Evolutionary conservation across 73 alveolate species (phyloP).

Genomic region (Paramecium sexaurelia): DNA sequence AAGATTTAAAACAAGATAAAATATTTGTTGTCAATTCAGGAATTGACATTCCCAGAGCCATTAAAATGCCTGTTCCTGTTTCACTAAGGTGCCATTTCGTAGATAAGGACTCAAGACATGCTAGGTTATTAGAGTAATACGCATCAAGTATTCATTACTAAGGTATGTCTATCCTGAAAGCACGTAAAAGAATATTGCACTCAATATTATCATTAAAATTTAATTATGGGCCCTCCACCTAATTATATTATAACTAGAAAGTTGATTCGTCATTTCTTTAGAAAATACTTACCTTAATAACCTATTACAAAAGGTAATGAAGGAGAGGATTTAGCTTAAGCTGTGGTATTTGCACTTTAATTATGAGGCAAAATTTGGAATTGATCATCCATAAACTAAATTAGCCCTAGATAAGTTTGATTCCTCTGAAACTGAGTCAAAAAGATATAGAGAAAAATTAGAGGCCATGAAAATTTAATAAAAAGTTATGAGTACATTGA

Average conservation of each 20-base stretch:
- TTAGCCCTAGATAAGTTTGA: not conserved
- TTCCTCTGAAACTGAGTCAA: not conserved
- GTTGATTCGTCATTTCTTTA: slow-evolving; percentile 47
- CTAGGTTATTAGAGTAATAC: not conserved
- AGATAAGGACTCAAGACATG: slow-evolving; percentile 26
- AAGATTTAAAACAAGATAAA: not conserved
- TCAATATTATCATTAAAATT: slow-evolving; percentile 32
- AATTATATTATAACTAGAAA: slow-evolving; percentile 46
- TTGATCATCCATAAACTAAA: slow-evolving; percentile 28
- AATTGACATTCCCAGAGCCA: slow-evolving; percentile 42
- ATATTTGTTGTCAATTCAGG: slow-evolving; percentile 57
- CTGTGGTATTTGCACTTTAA: not conserved
- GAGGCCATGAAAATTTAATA: slow-evolving; percentile 10
- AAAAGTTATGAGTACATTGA: slow-evolving; percentile 42
- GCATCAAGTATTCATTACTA: slow-evolving; percentile 51
- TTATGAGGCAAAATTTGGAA: not conserved
- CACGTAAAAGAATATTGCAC: slow-evolving; percentile 46
- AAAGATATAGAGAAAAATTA: not conserved
- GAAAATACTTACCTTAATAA: slow-evolving; percentile 29
- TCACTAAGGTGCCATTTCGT: slow-evolving; percentile 14
- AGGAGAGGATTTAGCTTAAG: not conserved
- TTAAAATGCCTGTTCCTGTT: slow-evolving; percentile 51
- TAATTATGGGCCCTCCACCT: slow-evolving; percentile 61
- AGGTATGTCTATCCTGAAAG: slow-evolving; percentile 41
- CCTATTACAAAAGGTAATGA: not conserved